These are phyloP conservation scores for Rhodotorula sp. DNA, from an alignment of 1,284 basidiomycete species.

Conservation along the genomic window DNA sequence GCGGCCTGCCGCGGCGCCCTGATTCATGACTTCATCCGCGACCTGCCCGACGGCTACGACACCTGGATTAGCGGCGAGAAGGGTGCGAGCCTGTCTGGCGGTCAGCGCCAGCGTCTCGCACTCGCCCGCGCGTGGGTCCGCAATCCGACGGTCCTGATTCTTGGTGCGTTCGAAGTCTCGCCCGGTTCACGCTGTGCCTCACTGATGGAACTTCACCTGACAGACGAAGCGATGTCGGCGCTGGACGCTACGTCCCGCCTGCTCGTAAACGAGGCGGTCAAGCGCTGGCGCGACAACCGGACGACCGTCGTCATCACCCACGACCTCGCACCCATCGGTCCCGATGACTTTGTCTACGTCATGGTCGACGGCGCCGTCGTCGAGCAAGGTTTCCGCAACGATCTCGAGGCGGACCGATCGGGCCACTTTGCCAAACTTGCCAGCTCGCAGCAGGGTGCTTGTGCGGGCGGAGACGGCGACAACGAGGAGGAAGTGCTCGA, in stretches of 20 bases:
- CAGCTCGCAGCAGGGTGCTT: slow-evolving; percentile 53
- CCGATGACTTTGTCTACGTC: slow-evolving; percentile 85
- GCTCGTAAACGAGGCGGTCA: slow-evolving; percentile 84
- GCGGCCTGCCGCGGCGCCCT: slow-evolving; percentile 80
- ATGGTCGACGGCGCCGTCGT: slow-evolving; percentile 77
- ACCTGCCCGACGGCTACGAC: slow-evolving; percentile 83
- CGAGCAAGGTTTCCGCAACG: slow-evolving; percentile 80
- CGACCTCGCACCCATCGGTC: slow-evolving; percentile 78
- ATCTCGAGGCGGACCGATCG: slow-evolving; percentile 60
- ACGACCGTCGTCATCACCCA: slow-evolving; percentile 97
- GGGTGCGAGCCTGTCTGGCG: slow-evolving; percentile 80
- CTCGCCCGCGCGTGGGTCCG: slow-evolving; percentile 84
- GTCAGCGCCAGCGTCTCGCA: slow-evolving; percentile 88
- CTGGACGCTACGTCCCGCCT: slow-evolving; percentile 84
- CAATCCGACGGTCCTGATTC: slow-evolving; percentile 84
- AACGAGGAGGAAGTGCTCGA: slow-evolving; percentile 33
- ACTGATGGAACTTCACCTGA: neutral
- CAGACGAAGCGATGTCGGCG: slow-evolving; percentile 95
- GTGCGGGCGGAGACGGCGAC: slow-evolving; percentile 47
- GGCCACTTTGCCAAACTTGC: slow-evolving; percentile 52
- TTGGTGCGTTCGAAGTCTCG: slow-evolving; percentile 61
- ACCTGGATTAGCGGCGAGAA: slow-evolving; percentile 68
- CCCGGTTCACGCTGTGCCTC: slow-evolving; percentile 1
- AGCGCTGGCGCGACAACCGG: slow-evolving; percentile 72
- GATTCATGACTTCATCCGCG: slow-evolving; percentile 80